Evolutionary conservation across 139 green algal species (phyloP).

Genomic region (Closterium sp.): DNA sequence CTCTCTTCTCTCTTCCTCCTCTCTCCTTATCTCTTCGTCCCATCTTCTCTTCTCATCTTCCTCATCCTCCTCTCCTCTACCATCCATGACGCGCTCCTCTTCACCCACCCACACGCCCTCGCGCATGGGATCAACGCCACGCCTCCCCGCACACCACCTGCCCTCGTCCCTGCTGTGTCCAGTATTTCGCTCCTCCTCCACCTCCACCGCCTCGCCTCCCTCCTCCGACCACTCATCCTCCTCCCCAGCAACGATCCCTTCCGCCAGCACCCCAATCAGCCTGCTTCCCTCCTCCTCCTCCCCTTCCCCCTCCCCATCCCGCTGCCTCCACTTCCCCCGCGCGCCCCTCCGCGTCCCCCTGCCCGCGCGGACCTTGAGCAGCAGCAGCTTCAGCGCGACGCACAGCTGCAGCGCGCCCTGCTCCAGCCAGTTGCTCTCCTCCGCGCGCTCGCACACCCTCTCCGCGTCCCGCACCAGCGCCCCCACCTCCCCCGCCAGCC

Average conservation of each 20-base stretch:
- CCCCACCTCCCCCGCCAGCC: not conserved
- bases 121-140: not conserved
- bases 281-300: not conserved
- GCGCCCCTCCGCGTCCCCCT: not conserved
- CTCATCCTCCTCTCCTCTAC: not conserved
- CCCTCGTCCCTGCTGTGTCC: not conserved
- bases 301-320: not conserved
- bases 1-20: not conserved
- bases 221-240: not conserved
- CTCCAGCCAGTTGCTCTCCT: not conserved
- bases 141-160: not conserved
- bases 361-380: not conserved
- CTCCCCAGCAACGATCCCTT: not conserved
- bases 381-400: not conserved
- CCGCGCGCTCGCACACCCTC: not conserved
- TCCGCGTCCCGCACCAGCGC: not conserved
- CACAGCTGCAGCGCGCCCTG: not conserved
- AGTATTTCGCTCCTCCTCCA: not conserved
- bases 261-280: not conserved
- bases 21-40: not conserved
- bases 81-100: not conserved
- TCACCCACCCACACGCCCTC: not conserved
- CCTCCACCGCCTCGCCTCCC: not conserved
- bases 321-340: not conserved
- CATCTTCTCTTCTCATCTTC: not conserved